Conservation (phyloP, 495 filamentous ascomycete genomes). For the Penicillium antarcticum region DNA sequence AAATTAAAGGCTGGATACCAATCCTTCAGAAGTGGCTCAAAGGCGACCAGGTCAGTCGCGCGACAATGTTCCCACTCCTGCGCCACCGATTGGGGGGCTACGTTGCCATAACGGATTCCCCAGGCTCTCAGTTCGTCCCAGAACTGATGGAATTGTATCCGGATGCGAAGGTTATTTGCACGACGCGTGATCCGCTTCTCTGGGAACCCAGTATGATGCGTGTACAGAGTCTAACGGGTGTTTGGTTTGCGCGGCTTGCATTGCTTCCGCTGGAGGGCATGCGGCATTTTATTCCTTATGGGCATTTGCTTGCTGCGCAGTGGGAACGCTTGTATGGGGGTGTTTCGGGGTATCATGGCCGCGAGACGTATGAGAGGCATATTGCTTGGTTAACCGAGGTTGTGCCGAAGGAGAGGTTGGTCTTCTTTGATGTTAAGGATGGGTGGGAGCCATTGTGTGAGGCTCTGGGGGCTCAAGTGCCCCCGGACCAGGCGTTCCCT, state of each 20-base stretch:
- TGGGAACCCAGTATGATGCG: slow-evolving; percentile 12
- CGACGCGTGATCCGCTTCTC: slow-evolving; percentile 5
- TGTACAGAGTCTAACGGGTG: slow-evolving; percentile 7
- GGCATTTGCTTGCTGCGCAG: slow-evolving; percentile 5
- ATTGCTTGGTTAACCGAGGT: slow-evolving; percentile 31
- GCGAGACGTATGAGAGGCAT: slow-evolving; percentile 16
- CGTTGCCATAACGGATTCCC: slow-evolving; percentile 11
- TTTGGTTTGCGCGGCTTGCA: slow-evolving; percentile 11
- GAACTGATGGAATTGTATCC: slow-evolving; percentile 16
- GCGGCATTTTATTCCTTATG: slow-evolving; percentile 14
- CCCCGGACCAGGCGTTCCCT: slow-evolving; percentile 38
- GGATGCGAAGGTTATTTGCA: slow-evolving; percentile 14
- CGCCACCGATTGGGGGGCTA: slow-evolving; percentile 9
- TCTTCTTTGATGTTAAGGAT: slow-evolving; percentile 44
- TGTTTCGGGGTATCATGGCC: slow-evolving; percentile 2
- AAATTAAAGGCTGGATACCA: slow-evolving; percentile 12
- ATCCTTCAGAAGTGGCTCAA: slow-evolving; percentile 5
- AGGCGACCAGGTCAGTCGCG: not conserved
- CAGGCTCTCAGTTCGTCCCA: slow-evolving; percentile 9
- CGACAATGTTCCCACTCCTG: slow-evolving; percentile 4
- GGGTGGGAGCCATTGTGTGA: slow-evolving; percentile 50
- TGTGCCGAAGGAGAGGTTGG: slow-evolving; percentile 38
- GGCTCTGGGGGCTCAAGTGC: slow-evolving; percentile 39
- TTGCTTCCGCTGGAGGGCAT: slow-evolving; percentile 10
- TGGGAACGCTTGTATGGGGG: slow-evolving; percentile 10